These are phyloP conservation scores for Corchorus olitorius DNA, from an alignment of 345 rosid species.

Conservation along the genomic window DNA sequence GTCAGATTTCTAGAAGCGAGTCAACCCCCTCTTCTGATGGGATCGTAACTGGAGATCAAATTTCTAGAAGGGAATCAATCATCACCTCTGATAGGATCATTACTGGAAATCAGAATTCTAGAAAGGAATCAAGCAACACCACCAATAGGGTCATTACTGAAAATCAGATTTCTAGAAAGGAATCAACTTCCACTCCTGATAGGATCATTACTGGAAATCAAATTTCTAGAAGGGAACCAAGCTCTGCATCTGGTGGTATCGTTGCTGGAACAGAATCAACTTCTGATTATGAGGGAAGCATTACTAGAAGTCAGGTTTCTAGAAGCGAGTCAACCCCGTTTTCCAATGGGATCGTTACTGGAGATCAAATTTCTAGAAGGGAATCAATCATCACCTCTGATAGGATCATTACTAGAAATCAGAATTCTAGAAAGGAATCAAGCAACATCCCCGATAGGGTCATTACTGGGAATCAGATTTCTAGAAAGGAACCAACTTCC, in stretches of 20 bases:
- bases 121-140: conserved; percentile 12
- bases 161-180: conserved; percentile 10
- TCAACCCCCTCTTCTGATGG: conserved; percentile 1
- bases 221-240: conserved; percentile 2
- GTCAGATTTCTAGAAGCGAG: conserved; percentile 11
- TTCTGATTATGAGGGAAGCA: background rate
- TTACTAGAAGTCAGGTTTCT: conserved; percentile 9
- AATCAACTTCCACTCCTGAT: background rate
- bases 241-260: background rate
- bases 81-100: background rate
- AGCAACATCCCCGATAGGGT: background rate
- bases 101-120: conserved; percentile 2
- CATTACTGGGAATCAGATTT: background rate
- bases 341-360: background rate
- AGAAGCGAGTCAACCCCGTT: background rate
- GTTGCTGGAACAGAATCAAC: conserved; percentile 8
- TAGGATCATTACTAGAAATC: background rate
- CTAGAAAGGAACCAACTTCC: conserved; percentile 9
- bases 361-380: background rate
- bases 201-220: background rate
- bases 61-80: background rate
- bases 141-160: background rate
- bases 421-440: conserved; percentile 18
- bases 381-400: background rate
- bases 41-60: background rate